Evolutionary conservation across 2,329 filamentous ascomycete genomes (phyloP).

Genomic region (Dryadomyces sulphureus): DNA sequence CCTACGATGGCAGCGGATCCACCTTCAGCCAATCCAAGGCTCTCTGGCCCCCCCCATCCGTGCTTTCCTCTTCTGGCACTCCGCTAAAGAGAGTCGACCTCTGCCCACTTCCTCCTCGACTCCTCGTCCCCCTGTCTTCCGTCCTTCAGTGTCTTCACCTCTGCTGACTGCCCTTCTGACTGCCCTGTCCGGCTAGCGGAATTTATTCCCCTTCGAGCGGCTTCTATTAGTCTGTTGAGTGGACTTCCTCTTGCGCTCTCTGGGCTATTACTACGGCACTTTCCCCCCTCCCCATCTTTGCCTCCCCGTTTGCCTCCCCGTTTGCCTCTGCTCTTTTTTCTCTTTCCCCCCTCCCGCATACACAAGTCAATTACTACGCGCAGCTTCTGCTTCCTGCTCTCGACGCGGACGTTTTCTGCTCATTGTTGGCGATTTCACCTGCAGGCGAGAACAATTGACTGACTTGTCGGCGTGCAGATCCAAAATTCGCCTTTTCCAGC

Average conservation of each 20-base stretch:
- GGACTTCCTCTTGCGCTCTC: neutral
- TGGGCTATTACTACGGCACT: neutral
- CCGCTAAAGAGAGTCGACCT: neutral
- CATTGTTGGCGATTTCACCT: too few relatives aligned
- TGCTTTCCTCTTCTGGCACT: neutral
- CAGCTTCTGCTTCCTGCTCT: neutral
- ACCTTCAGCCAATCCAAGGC: neutral
- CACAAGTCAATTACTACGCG: too few relatives aligned
- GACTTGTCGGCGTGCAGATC: too few relatives aligned
- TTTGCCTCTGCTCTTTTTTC: neutral
- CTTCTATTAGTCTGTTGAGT: neutral
- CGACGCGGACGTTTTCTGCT: too few relatives aligned
- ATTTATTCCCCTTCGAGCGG: neutral
- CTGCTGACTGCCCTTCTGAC: neutral
- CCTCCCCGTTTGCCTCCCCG: neutral
- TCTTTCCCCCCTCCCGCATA: neutral
- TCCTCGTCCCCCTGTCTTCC: neutral
- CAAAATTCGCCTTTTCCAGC: too few relatives aligned
- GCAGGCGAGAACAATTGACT: too few relatives aligned
- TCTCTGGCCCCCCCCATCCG: neutral
- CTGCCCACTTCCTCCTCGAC: constrained; percentile 3
- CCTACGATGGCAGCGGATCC: neutral
- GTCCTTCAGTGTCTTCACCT: neutral
- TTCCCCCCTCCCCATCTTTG: neutral
- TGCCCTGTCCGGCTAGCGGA: too few relatives aligned